Base-by-base conservation (phyloP, 306 rosid genomes). In the Purshia tridentata region DNA sequence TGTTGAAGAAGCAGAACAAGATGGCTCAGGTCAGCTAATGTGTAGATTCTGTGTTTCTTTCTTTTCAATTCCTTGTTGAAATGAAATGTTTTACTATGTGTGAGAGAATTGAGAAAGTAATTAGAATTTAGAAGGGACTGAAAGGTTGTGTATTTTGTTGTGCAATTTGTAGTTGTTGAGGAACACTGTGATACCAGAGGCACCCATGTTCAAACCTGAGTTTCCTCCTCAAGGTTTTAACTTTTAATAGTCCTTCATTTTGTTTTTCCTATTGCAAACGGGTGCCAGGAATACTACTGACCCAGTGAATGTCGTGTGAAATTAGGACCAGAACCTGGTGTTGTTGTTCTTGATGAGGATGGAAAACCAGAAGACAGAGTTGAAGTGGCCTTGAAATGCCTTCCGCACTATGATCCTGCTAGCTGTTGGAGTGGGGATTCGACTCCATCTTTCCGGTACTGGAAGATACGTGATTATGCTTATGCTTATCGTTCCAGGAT, bases 391-490 rank as follows among this genome's bases (percentile, higher is more conserved):
- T 82, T 88, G 81, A 81, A 81, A 72, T 93, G 97, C 81, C 96
- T 93, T 81, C 96, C 88, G 7, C 85, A 65, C 44, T 85, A 93
- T 86, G 92, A 89, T 77, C 89, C 87, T 77, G 71, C 88, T 76
- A 70, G 78, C 50, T 73, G 11, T 44, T 72, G 84, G 88, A 73
- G 60, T 42, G 84, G 78, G 55, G 83, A 76, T 61, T 61, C 70
- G n/a, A 57, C 76, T 55, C 39, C 72, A 10, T 70, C 90, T 58
- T 93, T 91, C 76, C 83, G 81, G 62, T 93, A 93, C 78, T 89
- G 98, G 98, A 91, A 91, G 83, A 93, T 93, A 59, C 91, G 97
- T 48, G 98, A 93, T 74, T 91, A 91, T 80, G 98, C 97, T 75
- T 58, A 89, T 84, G 97, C 97, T 77, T 91, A 91, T 80, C 90